Base-by-base conservation (phyloP, 148 eudicot species). In the Rhododendron henanense region DNA sequence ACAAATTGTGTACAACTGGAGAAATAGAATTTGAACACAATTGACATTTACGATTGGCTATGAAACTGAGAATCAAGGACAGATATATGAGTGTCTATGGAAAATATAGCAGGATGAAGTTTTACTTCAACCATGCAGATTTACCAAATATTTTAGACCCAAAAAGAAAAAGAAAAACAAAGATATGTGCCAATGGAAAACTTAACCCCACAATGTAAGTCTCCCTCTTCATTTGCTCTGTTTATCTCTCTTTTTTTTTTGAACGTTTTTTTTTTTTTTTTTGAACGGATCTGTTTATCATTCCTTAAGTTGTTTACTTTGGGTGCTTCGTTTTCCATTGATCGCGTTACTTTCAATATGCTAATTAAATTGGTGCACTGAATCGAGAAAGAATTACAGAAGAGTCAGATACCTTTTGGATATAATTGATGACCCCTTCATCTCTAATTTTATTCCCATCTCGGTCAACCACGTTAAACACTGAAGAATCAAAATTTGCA, bases 361-460 rank as follows among this genome's bases (percentile, higher is more conserved):
- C 74, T 15, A 33, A 33, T 37, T 55, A 23, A 59, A 82, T 28
- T 21, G 50, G 28, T 61, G 48, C 25, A 5, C 76, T 53, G 57
- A 78, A 75, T 39, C 1, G 5, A 37, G 21, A 28, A 45, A 81
- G 16, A 35, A 16, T 45, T 81, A 85, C 61, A 28, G 39, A 75
- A 77, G 25, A 31, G 23, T 10, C 16, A 37, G 19, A 85, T 85
- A 92, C 98, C 95, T 88, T 76, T 76, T 90, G 88, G 69, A 95
- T 92, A 81, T 93, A 93, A 86, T 80, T 84, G 80, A 94, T 81
- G 41, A 94, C 87, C 83, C 88, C 92, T 88, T 87, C 86, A 86
- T 96, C 97, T 89, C 90, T 92, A 83, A 96, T 82, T 88, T 96
- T 96, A 85, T 91, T 91, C 35, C 98, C 96, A 85, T 93, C 88